These are phyloP conservation scores for Aspergillus fijiensis DNA, from an alignment of 2,329 filamentous ascomycete genomes.

Conservation along the genomic window DNA sequence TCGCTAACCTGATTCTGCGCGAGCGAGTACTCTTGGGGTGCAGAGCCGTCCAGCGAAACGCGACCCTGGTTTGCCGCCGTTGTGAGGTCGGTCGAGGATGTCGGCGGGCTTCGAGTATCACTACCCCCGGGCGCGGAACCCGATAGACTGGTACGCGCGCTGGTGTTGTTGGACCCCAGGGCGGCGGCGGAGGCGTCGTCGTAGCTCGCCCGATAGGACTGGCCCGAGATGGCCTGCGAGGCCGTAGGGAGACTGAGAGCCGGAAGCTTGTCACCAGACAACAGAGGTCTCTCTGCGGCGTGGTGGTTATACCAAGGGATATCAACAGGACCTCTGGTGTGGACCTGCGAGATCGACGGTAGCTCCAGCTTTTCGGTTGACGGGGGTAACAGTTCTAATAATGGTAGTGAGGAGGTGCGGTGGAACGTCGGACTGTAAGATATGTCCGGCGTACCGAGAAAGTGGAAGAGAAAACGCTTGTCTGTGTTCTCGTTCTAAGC, in stretches of 20 bases:
- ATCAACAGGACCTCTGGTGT: slow-evolving; percentile 74
- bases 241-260: slow-evolving; percentile 68
- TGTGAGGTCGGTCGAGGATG: slow-evolving; percentile 55
- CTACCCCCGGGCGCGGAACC: slow-evolving; percentile 50
- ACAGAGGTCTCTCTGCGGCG: slow-evolving; percentile 61
- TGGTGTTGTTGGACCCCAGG: slow-evolving; percentile 49
- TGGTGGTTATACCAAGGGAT: slow-evolving; percentile 68
- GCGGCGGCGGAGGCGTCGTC: slow-evolving; percentile 56
- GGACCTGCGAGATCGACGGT: slow-evolving; percentile 79
- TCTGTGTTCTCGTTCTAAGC: slow-evolving; percentile 1
- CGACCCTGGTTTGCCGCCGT: slow-evolving; percentile 41
- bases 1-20: slow-evolving; percentile 37
- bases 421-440: slow-evolving; percentile 25
- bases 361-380: slow-evolving; percentile 91
- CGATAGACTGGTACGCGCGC: slow-evolving; percentile 58
- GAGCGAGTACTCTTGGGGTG: slow-evolving; percentile 35
- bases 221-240: slow-evolving; percentile 64
- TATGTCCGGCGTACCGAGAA: slow-evolving; percentile 23
- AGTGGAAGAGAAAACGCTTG: not conserved
- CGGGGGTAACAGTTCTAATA: slow-evolving; percentile 32
- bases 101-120: slow-evolving; percentile 71
- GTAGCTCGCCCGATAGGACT: slow-evolving; percentile 74
- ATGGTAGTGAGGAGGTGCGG: slow-evolving; percentile 11
- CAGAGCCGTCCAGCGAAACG: slow-evolving; percentile 36
- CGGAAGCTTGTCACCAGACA: slow-evolving; percentile 73